Base-by-base conservation (phyloP, 164 flowering plant species). In the Kingdonia uniflora region DNA sequence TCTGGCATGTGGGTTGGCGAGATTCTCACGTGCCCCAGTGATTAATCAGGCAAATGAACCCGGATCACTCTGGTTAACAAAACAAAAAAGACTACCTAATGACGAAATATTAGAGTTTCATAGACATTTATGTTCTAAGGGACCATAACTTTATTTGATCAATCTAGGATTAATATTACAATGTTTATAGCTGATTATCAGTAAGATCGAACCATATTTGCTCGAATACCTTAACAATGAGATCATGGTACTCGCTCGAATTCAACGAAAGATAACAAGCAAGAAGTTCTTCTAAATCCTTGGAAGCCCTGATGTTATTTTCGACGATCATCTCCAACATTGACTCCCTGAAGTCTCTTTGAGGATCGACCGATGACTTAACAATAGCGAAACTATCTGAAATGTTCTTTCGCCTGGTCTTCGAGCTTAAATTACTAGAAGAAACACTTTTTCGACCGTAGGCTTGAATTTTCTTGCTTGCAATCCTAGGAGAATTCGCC, bases 291-390 rank as follows among this genome's bases (percentile, higher is more conserved):
- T 88, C 96, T 65, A 88, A 67, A 33, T 85, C 96, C 57, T 77
- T 77, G 0, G 91, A 71, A 2, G 73, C 68, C 54, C 67, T 56
- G 23, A 88, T 68, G 58, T 83, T 70, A 60, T 85, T 81, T 76
- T 82, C 83, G 51, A 78, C 60, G 5, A 88, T 85, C 96, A 88
- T 88, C 63, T 88, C 95, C 82, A 81, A 70, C 96, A 88, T 88
- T 12, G 96, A 88, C 0, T 88, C 87, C 56, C 72, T 78, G 75
- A 88, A 88, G 49, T 88, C 96, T 42, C 57, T 76, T 40, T 71
- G 73, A 13, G 96, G 96, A 59, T 88, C 76, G 1, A 47, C 56
- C 10, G 95, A 82, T 0, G 77, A 64, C 53, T 88, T 88, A 69
- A 83, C 80, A 3, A 88, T 65, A 14, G 96, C 96, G 11, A 80